phyloP scores from a whole-genome alignment of 768 basidiomycete genomes.

The Russula emetica region DNA sequence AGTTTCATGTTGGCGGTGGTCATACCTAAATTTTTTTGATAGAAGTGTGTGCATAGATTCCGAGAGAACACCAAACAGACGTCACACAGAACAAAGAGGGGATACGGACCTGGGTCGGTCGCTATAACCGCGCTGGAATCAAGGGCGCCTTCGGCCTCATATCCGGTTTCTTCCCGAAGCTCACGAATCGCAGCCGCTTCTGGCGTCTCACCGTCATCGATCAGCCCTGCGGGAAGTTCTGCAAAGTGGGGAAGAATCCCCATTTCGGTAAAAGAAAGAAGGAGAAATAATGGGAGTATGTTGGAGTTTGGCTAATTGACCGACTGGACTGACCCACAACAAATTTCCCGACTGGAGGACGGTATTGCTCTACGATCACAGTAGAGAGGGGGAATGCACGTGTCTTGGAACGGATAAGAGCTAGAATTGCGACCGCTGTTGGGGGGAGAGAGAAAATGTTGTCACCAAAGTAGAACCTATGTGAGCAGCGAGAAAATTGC shows the following conservation, averaged over 20 bases:
- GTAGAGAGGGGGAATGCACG: conserved; percentile 70
- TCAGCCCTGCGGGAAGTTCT: conserved; percentile 70
- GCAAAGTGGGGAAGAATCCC: not conserved
- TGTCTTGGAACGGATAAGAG: conserved; percentile 71
- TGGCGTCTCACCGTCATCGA: conserved; percentile 81
- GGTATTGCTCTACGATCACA: conserved; percentile 86
- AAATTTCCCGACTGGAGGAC: conserved; percentile 76
- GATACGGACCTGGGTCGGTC: conserved; percentile 60
- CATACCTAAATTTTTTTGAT: conserved; percentile 57
- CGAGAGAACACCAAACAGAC: not conserved
- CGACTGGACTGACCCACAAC: conserved; percentile 72
- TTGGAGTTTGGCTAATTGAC: not conserved
- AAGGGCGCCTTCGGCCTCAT: conserved; percentile 57
- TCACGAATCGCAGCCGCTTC: conserved; percentile 82
- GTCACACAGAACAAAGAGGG: conserved; percentile 1
- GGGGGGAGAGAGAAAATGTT: not conserved
- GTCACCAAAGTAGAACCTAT: not conserved
- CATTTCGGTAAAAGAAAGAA: not conserved
- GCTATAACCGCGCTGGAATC: conserved; percentile 61
- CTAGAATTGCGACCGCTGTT: conserved; percentile 79
- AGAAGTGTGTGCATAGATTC: not conserved
- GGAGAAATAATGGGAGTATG: not conserved
- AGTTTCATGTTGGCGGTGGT: conserved; percentile 91
- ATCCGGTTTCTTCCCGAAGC: conserved; percentile 91
- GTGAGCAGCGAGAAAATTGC: conserved; percentile 19